A percentile compares a stretch with the other conserved stretches of the same genome.
These are phyloP conservation scores for Chaetomiaceae sp. DNA, from an alignment of 2,329 filamentous ascomycete genomes.

Conservation along the genomic window DNA sequence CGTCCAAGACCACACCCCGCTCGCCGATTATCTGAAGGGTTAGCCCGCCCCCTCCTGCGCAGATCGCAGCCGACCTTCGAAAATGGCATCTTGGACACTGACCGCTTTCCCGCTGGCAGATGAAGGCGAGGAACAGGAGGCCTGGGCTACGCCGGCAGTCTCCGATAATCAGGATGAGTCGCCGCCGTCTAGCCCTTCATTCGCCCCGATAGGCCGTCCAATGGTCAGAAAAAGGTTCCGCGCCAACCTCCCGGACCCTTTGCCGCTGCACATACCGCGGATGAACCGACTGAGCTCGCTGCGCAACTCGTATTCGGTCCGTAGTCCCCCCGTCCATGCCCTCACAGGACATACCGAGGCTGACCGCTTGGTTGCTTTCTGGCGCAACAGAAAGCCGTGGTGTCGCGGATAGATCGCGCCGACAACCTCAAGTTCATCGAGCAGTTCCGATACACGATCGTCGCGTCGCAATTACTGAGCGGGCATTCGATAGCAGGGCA, in stretches of 20 bases:
- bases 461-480: conserved; percentile 83
- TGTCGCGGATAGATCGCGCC: conserved; percentile 65
- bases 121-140: conserved; percentile 46
- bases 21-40: conserved; percentile 90
- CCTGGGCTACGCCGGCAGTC: conserved; percentile 41
- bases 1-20: conserved; percentile 78
- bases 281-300: conserved; percentile 39
- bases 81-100: conserved; percentile 13
- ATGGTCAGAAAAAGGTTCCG: conserved; percentile 51
- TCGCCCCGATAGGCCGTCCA: conserved; percentile 54
- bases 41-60: conserved; percentile 30
- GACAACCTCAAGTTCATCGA: conserved; percentile 86
- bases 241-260: conserved; percentile 40
- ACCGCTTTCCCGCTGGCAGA: conserved; percentile 30
- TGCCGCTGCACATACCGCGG: conserved; percentile 39
- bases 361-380: conserved; percentile 17
- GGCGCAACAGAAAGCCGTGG: conserved; percentile 56
- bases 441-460: conserved; percentile 87
- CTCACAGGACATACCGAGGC: neutral
- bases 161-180: conserved; percentile 36
- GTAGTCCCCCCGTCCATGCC: conserved; percentile 22
- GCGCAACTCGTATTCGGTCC: conserved; percentile 48
- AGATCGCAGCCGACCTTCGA: neutral
- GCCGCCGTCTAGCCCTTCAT: conserved; percentile 46
- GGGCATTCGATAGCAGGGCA: conserved; percentile 55